Evolutionary conservation across 768 basidiomycete genomes (phyloP), one percentile per base, ranked within the genome.

Genomic region (Leccinellum rugosiceps): DNA sequence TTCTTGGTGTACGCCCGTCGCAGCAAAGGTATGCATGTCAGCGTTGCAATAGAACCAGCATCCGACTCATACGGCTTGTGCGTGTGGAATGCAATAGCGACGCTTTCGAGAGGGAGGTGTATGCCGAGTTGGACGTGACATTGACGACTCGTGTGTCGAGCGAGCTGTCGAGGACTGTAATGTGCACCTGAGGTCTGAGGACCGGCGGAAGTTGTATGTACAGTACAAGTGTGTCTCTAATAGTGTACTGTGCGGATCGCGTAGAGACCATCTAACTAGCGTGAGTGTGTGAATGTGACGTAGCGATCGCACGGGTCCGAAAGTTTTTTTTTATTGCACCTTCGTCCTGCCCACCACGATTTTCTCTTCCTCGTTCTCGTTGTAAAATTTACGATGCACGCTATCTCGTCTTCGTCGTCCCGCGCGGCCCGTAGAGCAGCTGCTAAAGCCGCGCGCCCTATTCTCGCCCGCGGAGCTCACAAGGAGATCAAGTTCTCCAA

Each of bases 401-500:
- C 84, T 69, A 77, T 91, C 71, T 85, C 87, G 55, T 69, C 73
- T 44, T 77, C 83, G 55, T 88, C 90, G 28, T 80, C 87, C 10
- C 75, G 81, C 65, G 81, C 85, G 64, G 78, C 87, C 66, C 88
- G 87, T 63, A 84, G 86, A 67, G 84, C 81, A 52, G 85, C 85
- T 35, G 74, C 79, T 45, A 83, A 82, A 68, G 78, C 81, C 21
- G 72, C 77, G 13, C 80, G 80, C 68, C 81, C 85, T 58, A 63
- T 80, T 13, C 65, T 85, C 17, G 74, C 75, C 30, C 86, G 92
- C 56, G 86, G 88, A 59, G 89, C 85, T 15, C 92, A 95, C 83
- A 97, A 97, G 83, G 94, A 97, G 74, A 91, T 98, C 74, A 88
- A 90, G 77, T 98, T 98, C 77, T 90, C 89, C 70, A 95, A 98